Conservation (phyloP, 192 early-diverging fungal genomes). For the Coemansia sp. region DNA sequence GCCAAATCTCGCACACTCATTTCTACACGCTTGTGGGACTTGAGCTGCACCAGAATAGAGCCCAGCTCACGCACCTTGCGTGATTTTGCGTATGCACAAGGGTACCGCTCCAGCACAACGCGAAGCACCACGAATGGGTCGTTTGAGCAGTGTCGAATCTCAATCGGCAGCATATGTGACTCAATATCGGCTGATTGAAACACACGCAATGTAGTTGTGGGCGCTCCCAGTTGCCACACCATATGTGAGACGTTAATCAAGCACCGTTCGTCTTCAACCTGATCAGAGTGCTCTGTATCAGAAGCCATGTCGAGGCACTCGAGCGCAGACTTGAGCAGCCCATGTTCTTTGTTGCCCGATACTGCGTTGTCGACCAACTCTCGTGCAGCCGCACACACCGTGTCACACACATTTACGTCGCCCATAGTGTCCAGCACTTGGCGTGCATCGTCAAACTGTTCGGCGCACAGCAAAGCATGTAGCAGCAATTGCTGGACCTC, state of each 20-base stretch:
- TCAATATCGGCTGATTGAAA: background rate
- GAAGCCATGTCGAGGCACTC: constrained; percentile 21
- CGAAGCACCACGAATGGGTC: constrained; percentile 21
- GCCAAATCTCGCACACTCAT: constrained; percentile 17
- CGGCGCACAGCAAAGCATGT: background rate
- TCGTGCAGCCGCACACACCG: constrained; percentile 33
- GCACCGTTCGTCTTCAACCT: constrained; percentile 17
- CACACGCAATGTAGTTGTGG: background rate
- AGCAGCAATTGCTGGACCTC: background rate
- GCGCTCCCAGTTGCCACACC: constrained; percentile 13
- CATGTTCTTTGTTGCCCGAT: constrained; percentile 18
- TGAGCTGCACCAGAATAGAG: constrained; percentile 3
- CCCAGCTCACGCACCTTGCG: constrained; percentile 25
- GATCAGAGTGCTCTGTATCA: background rate
- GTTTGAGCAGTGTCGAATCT: constrained; percentile 23
- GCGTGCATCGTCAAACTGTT: constrained; percentile 24
- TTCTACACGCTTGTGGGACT: background rate
- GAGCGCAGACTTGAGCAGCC: constrained; percentile 18
- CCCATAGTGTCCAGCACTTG: constrained; percentile 17
- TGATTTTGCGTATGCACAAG: constrained; percentile 23
- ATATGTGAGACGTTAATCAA: constrained; percentile 35
- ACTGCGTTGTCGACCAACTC: constrained; percentile 50
- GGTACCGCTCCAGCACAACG: constrained; percentile 17
- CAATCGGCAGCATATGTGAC: constrained; percentile 23
- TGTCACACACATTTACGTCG: constrained; percentile 2